Base-by-base conservation (phyloP, 805 yeast genomes). In the Wickerhamomyces tratensis region DNA sequence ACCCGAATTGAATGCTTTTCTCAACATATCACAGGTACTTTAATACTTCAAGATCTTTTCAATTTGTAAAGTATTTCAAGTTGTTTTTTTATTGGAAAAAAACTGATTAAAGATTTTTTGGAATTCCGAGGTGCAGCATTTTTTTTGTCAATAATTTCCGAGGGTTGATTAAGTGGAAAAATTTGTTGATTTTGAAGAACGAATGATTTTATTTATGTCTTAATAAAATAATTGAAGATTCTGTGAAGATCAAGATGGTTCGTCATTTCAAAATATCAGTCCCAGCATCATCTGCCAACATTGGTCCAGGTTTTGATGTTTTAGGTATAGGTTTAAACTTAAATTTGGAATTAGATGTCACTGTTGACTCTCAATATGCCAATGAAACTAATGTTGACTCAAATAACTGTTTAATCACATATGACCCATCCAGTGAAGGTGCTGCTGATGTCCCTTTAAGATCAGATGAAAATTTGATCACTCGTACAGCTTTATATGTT, bases 271-370 rank as follows among this genome's bases (percentile, higher is more conserved):
- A 59, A 37, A 74, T 86, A 51, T 77, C 76, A 42, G 93, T 91
- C 14, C 98, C 98, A 5, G 96, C 98, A 7, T 89, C 98, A 6
- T 85, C 95, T 40, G 98, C 98, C 56, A 93, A 93, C 56, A 91
- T 93, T 41, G 98, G 98, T 8, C 98, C 98, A 9, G 98, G 98
- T 1, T 93, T 91, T 58, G 98, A 93, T 63, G 98, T 93, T 7
- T 67, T 93, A 41, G 98, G 98, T 25, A 82, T 93, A 36, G 96
- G 96, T 38, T 71, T 93, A 49, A 74, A 83, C 47, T 66, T 88
- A 40, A 87, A 67, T 56, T 68, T 93, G 43, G 83, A 81, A 41
- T 69, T 93, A 44, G 68, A 71, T 5, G 96, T 88, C 30, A 62
- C 68, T 9, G 68, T 86, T 36, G 93, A 87, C 58, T 57, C 76